A percentile compares a stretch with the other conserved stretches of the same genome.
Evolutionary conservation across 2,329 filamentous ascomycete species (phyloP).

Genomic region (Epichloe sylvatica): DNA sequence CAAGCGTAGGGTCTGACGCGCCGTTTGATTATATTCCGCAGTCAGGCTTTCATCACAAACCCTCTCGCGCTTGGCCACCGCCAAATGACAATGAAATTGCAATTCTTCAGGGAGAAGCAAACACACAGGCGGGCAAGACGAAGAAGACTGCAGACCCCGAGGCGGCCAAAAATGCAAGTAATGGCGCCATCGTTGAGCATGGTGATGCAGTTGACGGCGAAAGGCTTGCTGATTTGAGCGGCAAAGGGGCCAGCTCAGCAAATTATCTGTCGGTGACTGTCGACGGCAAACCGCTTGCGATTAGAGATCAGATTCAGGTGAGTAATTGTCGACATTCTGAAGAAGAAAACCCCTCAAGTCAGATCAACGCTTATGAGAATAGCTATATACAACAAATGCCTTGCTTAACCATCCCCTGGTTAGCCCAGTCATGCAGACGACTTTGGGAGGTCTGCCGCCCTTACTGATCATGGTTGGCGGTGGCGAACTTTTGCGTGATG

Average conservation of each 20-base stretch:
- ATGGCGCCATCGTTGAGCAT: conserved; percentile 22
- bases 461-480: conserved; percentile 77
- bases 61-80: conserved; percentile 83
- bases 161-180: conserved; percentile 15
- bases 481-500: conserved; percentile 78
- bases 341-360: not conserved
- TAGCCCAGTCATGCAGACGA: conserved; percentile 76
- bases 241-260: conserved; percentile 14
- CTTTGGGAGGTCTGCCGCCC: conserved; percentile 78
- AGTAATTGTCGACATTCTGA: conserved; percentile 4
- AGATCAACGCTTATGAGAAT: conserved; percentile 11
- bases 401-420: conserved; percentile 78
- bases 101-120: conserved; percentile 36
- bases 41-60: conserved; percentile 79
- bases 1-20: conserved; percentile 62
- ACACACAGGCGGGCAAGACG: conserved; percentile 21
- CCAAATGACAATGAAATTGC: conserved; percentile 64
- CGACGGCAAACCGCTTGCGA: conserved; percentile 53
- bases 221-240: conserved; percentile 11
- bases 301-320: conserved; percentile 89
- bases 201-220: conserved; percentile 12
- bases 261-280: conserved; percentile 49
- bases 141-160: conserved; percentile 11
- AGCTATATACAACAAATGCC: conserved; percentile 69
- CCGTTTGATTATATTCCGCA: conserved; percentile 78